Percentiles rank a stretch among this genome's conserved stretches.
Evolutionary conservation across 2,329 filamentous ascomycete species (phyloP).

Genomic region (Drechslerella coelobrocha): DNA sequence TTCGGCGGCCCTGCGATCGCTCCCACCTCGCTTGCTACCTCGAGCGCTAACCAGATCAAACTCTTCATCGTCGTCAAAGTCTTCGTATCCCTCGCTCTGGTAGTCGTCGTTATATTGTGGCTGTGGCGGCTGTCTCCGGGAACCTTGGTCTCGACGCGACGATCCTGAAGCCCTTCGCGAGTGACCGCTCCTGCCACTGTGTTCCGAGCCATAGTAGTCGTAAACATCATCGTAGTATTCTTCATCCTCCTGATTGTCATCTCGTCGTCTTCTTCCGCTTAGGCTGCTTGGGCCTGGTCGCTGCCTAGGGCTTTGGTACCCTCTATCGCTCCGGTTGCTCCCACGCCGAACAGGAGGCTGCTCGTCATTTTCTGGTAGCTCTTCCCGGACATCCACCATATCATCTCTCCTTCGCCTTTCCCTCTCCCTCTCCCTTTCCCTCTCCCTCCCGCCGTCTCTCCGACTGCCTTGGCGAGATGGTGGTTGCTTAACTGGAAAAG

Average conservation of each 20-base stretch:
- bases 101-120: conserved; percentile 77
- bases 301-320: conserved; percentile 37
- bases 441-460: conserved; percentile 69
- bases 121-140: conserved; percentile 59
- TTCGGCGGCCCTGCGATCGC: no score
- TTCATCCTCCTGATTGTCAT: conserved; percentile 65
- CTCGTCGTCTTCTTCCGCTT: conserved; percentile 55
- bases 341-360: conserved; percentile 56
- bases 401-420: conserved; percentile 61
- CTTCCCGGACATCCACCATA: conserved; percentile 55
- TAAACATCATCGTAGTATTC: conserved; percentile 75
- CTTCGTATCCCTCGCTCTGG: conserved; percentile 74
- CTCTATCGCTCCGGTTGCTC: conserved; percentile 59
- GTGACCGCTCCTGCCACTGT: conserved; percentile 59
- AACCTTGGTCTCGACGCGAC: conserved; percentile 58
- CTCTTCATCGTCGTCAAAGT: conserved; percentile 71
- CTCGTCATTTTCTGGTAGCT: conserved; percentile 57
- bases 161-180: conserved; percentile 59
- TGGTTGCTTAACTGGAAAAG: conserved; percentile 55
- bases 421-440: no score
- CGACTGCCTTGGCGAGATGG: conserved; percentile 69
- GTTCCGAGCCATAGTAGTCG: conserved; percentile 61
- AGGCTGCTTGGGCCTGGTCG: conserved; percentile 16
- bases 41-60: conserved; percentile 77
- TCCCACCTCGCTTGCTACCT: conserved; percentile 60